Evolutionary conservation across 148 eudicot species (phyloP), one percentile per base, ranked within the genome.

Genomic region (Pouteria glomerata): DNA sequence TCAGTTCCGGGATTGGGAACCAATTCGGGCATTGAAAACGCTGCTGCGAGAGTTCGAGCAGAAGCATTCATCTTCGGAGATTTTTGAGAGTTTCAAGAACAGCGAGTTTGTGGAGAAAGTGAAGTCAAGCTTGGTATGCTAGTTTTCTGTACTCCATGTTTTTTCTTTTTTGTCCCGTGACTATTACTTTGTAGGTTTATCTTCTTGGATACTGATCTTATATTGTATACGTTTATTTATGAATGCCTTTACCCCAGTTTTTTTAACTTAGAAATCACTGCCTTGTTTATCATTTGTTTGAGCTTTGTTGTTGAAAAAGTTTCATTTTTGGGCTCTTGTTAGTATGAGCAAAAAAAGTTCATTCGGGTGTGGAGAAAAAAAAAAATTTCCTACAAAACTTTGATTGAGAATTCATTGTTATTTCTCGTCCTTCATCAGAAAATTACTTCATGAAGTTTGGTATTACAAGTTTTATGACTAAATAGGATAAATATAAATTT

Each of bases 81-180:
- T 93, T 55, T 71, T 93, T 56, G 88, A 81, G 26, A 91, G 80
- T 63, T 76, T 92, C 53, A 90, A 82, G 84, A 93, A 81, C 35
- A 80, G 85, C 70, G 97, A 90, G 80, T 82, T 91, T 66, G 84
- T 90, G 61, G 92, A 78, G 81, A 91, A 93, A 68, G 56, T 89
- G 15, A 93, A 91, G 85, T 86, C 89, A 34, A 85, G 92, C 66
- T 73, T 90, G 95, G 98, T 90, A 90, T 39, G 86, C 50, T 0
- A 35, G 45, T 29, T 41, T 53, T 18, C 24, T 70, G n/a, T n/a
- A n/a, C n/a, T n/a, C n/a, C n/a, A n/a, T n/a, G n/a, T n/a, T n/a
- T n/a, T n/a, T n/a, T n/a, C n/a, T n/a, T n/a, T n/a, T n/a, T n/a
- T n/a, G n/a, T n/a, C n/a, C n/a, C n/a, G n/a, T n/a, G n/a, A n/a